These are phyloP conservation scores for Hypericum perforatum DNA, from an alignment of 345 rosid genomes.

Conservation along the genomic window DNA sequence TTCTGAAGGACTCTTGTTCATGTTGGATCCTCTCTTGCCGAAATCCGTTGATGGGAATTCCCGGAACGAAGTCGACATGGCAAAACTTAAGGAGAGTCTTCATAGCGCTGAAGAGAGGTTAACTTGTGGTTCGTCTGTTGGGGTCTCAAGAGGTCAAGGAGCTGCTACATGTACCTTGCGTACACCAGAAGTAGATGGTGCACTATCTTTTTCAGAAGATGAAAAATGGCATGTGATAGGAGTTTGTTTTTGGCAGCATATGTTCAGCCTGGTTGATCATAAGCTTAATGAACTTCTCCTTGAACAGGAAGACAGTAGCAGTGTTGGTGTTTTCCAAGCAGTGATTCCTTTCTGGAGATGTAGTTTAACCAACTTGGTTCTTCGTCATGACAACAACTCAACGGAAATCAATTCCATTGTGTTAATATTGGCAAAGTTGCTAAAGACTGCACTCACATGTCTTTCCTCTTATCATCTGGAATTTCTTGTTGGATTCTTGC, in stretches of 20 bases:
- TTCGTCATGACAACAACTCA: slow-evolving; percentile 25
- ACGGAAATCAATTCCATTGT: slow-evolving; percentile 28
- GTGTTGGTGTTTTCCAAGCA: slow-evolving; percentile 23
- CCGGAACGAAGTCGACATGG: slow-evolving; percentile 59
- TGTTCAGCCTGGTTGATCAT: slow-evolving; percentile 47
- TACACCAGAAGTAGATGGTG: slow-evolving; percentile 24
- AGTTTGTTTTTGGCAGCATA: slow-evolving; percentile 68
- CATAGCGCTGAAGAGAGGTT: slow-evolving; percentile 22
- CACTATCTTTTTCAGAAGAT: slow-evolving; percentile 50
- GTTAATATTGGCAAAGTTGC: slow-evolving; percentile 33
- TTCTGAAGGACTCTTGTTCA: slow-evolving; percentile 41
- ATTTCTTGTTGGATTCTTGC: slow-evolving; percentile 41
- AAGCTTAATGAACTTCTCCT: slow-evolving; percentile 35
- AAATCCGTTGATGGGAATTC: slow-evolving; percentile 42
- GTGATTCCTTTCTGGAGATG: slow-evolving; percentile 22
- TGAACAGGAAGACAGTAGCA: slow-evolving; percentile 28
- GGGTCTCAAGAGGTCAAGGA: slow-evolving; percentile 18
- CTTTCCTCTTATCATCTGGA: slow-evolving; percentile 64
- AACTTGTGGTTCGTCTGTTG: slow-evolving; percentile 16
- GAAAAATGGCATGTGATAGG: slow-evolving; percentile 64
- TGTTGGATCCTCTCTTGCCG: slow-evolving; percentile 54
- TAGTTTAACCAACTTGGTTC: slow-evolving; percentile 22
- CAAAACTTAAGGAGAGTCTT: slow-evolving; percentile 34
- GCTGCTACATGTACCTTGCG: slow-evolving; percentile 14
- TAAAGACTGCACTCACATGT: slow-evolving; percentile 35